Percentiles rank a stretch among this genome's conserved stretches.
Evolutionary conservation across 2,329 filamentous ascomycete species (phyloP).

Genomic region (Ophiostoma novo-ulmi): DNA sequence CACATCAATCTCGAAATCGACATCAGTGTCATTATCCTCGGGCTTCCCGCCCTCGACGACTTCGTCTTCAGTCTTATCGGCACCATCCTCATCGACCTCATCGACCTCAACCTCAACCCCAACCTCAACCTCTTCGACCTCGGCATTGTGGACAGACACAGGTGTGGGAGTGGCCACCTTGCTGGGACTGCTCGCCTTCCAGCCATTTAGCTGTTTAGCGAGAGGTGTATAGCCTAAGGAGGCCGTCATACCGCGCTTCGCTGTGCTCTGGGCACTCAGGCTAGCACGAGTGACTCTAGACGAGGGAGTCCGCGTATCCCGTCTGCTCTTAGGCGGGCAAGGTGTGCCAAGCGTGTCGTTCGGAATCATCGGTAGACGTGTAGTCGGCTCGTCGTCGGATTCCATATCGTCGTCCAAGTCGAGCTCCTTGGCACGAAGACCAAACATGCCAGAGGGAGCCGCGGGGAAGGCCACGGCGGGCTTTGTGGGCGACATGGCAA

Average conservation of each 20-base stretch:
- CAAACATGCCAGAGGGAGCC: conserved; percentile 35
- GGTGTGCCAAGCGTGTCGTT: conserved; percentile 41
- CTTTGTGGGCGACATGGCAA: conserved; percentile 28
- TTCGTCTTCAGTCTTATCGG: conserved; percentile 28
- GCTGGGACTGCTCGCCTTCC: conserved; percentile 56
- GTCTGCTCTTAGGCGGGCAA: conserved; percentile 33
- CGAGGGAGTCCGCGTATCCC: conserved; percentile 25
- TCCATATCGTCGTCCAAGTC: conserved; percentile 52
- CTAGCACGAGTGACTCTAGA: conserved; percentile 8
- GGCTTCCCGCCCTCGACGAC: conserved; percentile 26
- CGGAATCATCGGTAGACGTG: conserved; percentile 25
- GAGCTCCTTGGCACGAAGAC: conserved; percentile 46
- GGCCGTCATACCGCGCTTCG: conserved; percentile 30
- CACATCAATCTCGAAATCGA: not conserved
- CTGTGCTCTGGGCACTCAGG: conserved; percentile 31
- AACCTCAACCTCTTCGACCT: conserved; percentile 26
- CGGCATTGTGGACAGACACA: not conserved
- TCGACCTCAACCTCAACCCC: conserved; percentile 26
- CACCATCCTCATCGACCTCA: conserved; percentile 22
- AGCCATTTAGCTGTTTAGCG: conserved; percentile 55
- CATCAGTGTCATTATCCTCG: conserved; percentile 12
- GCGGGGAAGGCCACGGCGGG: conserved; percentile 21
- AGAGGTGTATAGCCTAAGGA: conserved; percentile 58
- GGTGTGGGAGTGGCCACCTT: conserved; percentile 32
- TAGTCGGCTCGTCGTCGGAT: conserved; percentile 50